Evolutionary conservation across 371 early-diverging fungal species (phyloP), one percentile per base, ranked within the genome.

Genomic region (Rhizopus delemar): DNA sequence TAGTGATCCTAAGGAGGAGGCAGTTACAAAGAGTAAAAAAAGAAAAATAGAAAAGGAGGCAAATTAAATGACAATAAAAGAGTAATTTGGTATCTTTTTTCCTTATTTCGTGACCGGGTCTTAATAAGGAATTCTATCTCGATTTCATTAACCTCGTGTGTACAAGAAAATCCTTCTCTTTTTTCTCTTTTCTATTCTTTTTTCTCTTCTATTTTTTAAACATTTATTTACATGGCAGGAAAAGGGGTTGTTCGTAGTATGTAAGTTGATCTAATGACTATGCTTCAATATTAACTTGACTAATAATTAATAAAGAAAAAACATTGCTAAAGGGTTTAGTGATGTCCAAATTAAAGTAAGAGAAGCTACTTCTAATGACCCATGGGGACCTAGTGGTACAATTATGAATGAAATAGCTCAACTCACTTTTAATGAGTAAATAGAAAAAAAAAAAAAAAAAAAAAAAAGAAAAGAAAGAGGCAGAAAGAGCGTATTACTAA

Each of bases 291-390:
- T 32, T 22, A 49, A 32, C 8, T 3, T 22, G 45, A 46, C 32
- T 43, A 15, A 41, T 29, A 8, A 45, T 5, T 39, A 39, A 53
- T 9, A 11, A 74, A 94, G 95, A 55, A 97, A 96, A 82, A 96
- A 95, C 78, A 87, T 87, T 68, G 88, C 93, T 49, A 93, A 91
- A 75, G 97, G 97, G 5, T 96, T 94, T 78, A 85, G 93, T 46
- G 96, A 96, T 65, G 87, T 94, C 46, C 95, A 96, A 69, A 86
- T 86, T 69, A 96, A 94, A 83, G 96, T 95, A 54, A 79, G 95
- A 64, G 86, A 86, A 60, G 96, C 96, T 13, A 96, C 97, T 4
- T 92, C 92, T 0, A 96, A 95, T 65, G 93, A 96, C 70, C 87
- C 92, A 54, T 86, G 88, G 77, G 88, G 89, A 6, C 93, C 96